phyloP scores from a whole-genome alignment of 2,329 filamentous ascomycete species.

The Zarea fungicola region DNA sequence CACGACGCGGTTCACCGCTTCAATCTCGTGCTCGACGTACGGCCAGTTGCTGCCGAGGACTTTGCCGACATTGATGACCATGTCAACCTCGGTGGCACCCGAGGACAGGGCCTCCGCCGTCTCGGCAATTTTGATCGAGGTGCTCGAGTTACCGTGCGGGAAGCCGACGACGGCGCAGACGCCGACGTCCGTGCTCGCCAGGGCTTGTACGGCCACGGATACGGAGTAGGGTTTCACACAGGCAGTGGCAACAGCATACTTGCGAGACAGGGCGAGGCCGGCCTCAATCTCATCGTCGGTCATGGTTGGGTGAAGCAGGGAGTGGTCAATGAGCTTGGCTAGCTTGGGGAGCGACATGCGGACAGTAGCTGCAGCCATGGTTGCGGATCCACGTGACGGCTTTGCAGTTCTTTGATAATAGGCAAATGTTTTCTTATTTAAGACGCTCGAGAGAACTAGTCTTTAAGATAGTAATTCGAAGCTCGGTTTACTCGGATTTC shows the following conservation, averaged over 20 bases:
- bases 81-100: slow-evolving; percentile 52
- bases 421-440: too few species aligned
- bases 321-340: slow-evolving; percentile 55
- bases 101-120: slow-evolving; percentile 40
- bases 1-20: slow-evolving; percentile 44
- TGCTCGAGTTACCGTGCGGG: slow-evolving; percentile 53
- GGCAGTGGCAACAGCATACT: slow-evolving; percentile 47
- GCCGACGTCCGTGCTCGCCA: slow-evolving; percentile 43
- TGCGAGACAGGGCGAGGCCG: slow-evolving; percentile 43
- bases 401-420: too few species aligned
- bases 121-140: slow-evolving; percentile 49
- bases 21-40: slow-evolving; percentile 50
- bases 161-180: slow-evolving; percentile 58
- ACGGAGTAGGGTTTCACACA: slow-evolving; percentile 56
- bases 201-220: slow-evolving; percentile 39
- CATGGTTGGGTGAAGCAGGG: slow-evolving; percentile 58
- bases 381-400: not conserved
- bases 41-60: slow-evolving; percentile 51
- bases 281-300: slow-evolving; percentile 48
- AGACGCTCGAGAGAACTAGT: too few species aligned
- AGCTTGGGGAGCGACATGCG: slow-evolving; percentile 40
- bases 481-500: too few species aligned
- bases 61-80: slow-evolving; percentile 58
- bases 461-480: too few species aligned
- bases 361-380: slow-evolving; percentile 24